Percentiles rank a stretch among this genome's conserved stretches.
phyloP scores from a whole-genome alignment of 164 flowering plant genomes.

The Stephania yunnanensis region DNA sequence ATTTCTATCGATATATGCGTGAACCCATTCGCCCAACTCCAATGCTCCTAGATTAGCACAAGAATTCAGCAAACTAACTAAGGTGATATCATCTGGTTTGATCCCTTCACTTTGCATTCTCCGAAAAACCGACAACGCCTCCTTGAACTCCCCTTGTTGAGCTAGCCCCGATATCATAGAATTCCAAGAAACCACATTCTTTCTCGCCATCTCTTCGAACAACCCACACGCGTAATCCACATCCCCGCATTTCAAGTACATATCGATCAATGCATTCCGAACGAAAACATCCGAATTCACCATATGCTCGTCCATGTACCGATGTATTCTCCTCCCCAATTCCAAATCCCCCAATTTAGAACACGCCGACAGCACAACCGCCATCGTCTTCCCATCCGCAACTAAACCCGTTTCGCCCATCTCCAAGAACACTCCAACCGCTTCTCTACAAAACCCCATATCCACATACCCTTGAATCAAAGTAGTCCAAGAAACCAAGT shows the following conservation, averaged over 20 bases:
- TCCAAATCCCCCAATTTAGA: slow-evolving; percentile 32
- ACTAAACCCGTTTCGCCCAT: slow-evolving; percentile 21
- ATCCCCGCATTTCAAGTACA: slow-evolving; percentile 36
- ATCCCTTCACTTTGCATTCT: slow-evolving; percentile 16
- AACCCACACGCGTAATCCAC: slow-evolving; percentile 2
- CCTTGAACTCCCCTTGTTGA: slow-evolving; percentile 11
- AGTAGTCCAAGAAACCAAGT: slow-evolving; percentile 42
- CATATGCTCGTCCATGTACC: slow-evolving; percentile 20
- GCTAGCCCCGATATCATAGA: slow-evolving; percentile 12
- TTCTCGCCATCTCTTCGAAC: slow-evolving; percentile 13
- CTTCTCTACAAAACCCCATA: slow-evolving; percentile 28
- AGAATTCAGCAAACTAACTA: slow-evolving; percentile 14
- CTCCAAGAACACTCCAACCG: slow-evolving; percentile 9
- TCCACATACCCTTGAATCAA: slow-evolving; percentile 37
- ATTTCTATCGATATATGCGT: slow-evolving; percentile 11
- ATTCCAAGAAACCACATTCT: slow-evolving; percentile 19
- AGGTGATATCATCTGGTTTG: slow-evolving; percentile 20
- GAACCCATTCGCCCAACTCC: slow-evolving; percentile 17
- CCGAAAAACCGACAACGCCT: slow-evolving; percentile 7
- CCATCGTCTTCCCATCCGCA: slow-evolving; percentile 31
- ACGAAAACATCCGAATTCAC: slow-evolving; percentile 33
- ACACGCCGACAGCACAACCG: slow-evolving; percentile 38
- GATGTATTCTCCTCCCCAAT: slow-evolving; percentile 29
- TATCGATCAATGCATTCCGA: slow-evolving; percentile 40
- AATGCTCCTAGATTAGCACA: slow-evolving; percentile 23